Conservation (phyloP, 192 early-diverging fungal genomes). For the Rhizophagus prolifer region DNA sequence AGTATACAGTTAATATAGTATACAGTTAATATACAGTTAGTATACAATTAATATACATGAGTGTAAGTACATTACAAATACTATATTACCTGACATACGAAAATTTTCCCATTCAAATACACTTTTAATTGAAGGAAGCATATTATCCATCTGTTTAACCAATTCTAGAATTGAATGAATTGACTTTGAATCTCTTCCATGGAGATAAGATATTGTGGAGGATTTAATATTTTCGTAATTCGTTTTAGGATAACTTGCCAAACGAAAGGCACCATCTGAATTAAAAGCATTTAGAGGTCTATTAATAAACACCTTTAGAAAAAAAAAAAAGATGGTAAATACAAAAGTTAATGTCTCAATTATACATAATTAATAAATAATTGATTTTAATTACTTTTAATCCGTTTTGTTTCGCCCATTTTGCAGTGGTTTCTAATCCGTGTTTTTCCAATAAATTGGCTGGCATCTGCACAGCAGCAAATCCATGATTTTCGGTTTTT, state of each 20-base stretch:
- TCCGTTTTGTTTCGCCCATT: conserved; percentile 42
- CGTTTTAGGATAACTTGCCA: conserved; percentile 39
- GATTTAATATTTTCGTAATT: conserved; percentile 26
- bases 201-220: conserved; percentile 12
- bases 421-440: conserved; percentile 38
- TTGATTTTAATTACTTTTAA: conserved; percentile 18
- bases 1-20: too few species aligned
- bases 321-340: not conserved
- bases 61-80: too few species aligned
- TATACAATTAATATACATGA: too few species aligned
- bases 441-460: conserved; percentile 40
- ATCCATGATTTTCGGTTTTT: conserved; percentile 34
- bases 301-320: conserved; percentile 38
- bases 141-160: conserved; percentile 5
- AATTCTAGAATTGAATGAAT: not conserved
- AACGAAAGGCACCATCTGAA: conserved; percentile 29
- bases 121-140: not conserved
- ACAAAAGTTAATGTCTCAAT: not conserved
- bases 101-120: conserved; percentile 18
- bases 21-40: too few species aligned
- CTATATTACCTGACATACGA: not conserved
- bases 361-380: not conserved
- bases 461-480: conserved; percentile 38
- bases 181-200: not conserved
- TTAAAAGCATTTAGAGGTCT: conserved; percentile 43